These are phyloP conservation scores for Gentiana dahurica DNA, from an alignment of 257 asterid species.

Conservation along the genomic window DNA sequence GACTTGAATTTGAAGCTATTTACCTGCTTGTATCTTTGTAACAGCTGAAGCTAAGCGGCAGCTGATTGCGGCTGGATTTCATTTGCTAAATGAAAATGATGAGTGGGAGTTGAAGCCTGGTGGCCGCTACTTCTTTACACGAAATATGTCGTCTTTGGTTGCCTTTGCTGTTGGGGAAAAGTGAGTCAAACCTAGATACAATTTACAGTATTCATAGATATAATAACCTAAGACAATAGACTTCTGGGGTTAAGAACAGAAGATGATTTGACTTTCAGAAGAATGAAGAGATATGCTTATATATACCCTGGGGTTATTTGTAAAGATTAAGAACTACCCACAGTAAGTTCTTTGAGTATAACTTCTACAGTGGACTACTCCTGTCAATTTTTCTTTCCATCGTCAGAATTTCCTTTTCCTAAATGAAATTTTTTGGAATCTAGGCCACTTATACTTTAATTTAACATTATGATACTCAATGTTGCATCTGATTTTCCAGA, in stretches of 20 bases:
- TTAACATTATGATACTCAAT: background rate
- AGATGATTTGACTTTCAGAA: background rate
- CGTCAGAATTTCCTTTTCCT: background rate
- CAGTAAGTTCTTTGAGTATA: background rate
- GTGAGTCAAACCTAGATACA: slow-evolving; percentile 38
- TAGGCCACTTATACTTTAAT: too few species aligned
- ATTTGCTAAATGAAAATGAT: slow-evolving; percentile 76
- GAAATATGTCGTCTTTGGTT: slow-evolving; percentile 94
- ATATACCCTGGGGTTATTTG: too few species aligned
- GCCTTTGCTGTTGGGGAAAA: slow-evolving; percentile 93
- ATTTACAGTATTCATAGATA: too few species aligned
- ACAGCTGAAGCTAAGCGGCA: slow-evolving; percentile 90
- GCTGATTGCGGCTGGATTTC: slow-evolving; percentile 84
- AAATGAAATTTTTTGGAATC: too few species aligned
- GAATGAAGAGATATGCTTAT: background rate
- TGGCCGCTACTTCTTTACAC: slow-evolving; percentile 91
- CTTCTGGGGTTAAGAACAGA: background rate
- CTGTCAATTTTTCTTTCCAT: background rate
- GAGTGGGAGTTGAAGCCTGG: slow-evolving; percentile 96
- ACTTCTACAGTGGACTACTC: background rate
- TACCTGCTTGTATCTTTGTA: background rate
- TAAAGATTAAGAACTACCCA: background rate
- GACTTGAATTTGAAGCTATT: too few species aligned
- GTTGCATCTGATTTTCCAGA: background rate
- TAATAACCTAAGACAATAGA: background rate